Evolutionary conservation across 345 rosid species (phyloP), one percentile per base, ranked within the genome.

Genomic region (Ceriops decandra): DNA sequence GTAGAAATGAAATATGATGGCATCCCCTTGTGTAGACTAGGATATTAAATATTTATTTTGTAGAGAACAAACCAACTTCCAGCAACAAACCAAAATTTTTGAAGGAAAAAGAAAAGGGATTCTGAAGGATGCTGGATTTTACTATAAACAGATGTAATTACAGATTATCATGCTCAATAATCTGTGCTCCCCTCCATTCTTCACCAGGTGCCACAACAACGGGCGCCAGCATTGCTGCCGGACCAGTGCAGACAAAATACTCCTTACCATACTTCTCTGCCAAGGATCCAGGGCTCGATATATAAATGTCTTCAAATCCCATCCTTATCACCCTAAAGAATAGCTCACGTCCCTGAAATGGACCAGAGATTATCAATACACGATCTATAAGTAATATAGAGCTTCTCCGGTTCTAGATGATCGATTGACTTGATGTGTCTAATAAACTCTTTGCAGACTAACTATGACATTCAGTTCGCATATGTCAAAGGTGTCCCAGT

Each of bases 131-230:
- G 15, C 57, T 28, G 9, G 61, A 46, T 60, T 20, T 62, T 20
- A 7, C 46, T 68, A 51, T 27, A 35, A 67, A 57, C 32, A 76
- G 20, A 46, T 69, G 62, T 47, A 72, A 57, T 85, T 83, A 93
- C 89, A 93, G 77, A 74, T 90, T 90, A 73, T 93, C 97, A 64
- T 93, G 97, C 75, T 93, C 96, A 57, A 90, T 90, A 56, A 93
- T 88, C 74, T 82, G 90, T 49, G 97, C 96, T 52, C 98, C 98
- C 77, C 80, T 90, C 96, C 97, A 89, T 1, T 73, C 69, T 67
- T 84, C 90, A 20, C 89, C 92, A 2, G 95, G 85, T 21, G 82
- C 73, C 7, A 90, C 69, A 35, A 80, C 82, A 28, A 80, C 79
- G 13, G 97, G 97, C 22, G 90, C 97, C 26, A 93, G 77, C 85